phyloP scores from a whole-genome alignment of 352 stramenopile genomes.

The Plasmopara muralis region DNA sequence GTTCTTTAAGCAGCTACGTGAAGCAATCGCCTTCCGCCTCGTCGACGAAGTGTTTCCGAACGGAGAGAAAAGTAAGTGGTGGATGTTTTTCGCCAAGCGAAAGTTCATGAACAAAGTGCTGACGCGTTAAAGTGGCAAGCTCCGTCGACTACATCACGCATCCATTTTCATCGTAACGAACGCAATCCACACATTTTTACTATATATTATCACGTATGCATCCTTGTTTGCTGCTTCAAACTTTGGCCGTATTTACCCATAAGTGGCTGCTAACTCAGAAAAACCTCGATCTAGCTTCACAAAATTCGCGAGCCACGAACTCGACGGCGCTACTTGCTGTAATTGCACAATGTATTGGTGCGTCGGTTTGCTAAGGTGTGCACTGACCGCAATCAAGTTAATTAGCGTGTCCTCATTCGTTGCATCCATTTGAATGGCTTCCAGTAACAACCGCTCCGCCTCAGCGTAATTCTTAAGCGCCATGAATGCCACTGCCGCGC shows the following conservation, averaged over 20 bases:
- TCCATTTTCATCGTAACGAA: neutral
- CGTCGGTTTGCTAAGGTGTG: constrained; percentile 86
- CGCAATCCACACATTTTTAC: neutral
- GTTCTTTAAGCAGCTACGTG: constrained; percentile 89
- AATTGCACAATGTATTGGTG: constrained; percentile 77
- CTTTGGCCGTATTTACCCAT: constrained; percentile 31
- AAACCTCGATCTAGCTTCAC: constrained; percentile 61
- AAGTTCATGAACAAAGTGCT: constrained; percentile 95
- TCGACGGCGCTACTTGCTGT: constrained; percentile 63
- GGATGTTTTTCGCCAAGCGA: constrained; percentile 90
- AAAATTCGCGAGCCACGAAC: constrained; percentile 70
- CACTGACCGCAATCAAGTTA: constrained; percentile 89
- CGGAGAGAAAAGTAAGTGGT: constrained; percentile 90
- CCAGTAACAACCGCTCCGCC: constrained; percentile 84
- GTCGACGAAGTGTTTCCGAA: constrained; percentile 83
- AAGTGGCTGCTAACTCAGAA: constrained; percentile 53
- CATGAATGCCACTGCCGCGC: constrained; percentile 88
- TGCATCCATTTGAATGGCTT: constrained; percentile 81
- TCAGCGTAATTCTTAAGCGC: constrained; percentile 86
- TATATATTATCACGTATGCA: neutral
- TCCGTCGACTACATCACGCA: neutral
- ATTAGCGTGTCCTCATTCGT: constrained; percentile 90
- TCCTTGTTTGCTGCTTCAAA: too few relatives aligned
- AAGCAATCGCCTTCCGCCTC: constrained; percentile 73
- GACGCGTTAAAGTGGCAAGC: constrained; percentile 28